Conservation (phyloP, 164 flowering plant genomes). For the Kingdonia uniflora region DNA sequence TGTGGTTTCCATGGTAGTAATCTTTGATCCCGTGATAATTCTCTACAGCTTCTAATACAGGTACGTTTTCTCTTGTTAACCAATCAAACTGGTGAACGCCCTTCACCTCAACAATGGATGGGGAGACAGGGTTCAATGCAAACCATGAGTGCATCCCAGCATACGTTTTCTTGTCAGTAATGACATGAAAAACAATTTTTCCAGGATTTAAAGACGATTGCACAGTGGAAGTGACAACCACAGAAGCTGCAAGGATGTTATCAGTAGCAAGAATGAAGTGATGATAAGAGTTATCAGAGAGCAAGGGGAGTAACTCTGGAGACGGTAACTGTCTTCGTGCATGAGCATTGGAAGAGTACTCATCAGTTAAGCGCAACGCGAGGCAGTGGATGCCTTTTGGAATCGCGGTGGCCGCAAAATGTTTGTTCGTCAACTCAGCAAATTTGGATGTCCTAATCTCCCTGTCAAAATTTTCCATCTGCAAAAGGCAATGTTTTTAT, state of each 20-base stretch:
- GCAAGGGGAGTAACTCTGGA: slow-evolving; percentile 79
- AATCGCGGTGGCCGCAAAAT: slow-evolving; percentile 84
- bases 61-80: slow-evolving; percentile 89
- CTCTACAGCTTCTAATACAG: slow-evolving; percentile 94
- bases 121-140: slow-evolving; percentile 70
- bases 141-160: slow-evolving; percentile 99
- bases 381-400: slow-evolving; percentile 95
- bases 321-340: slow-evolving; percentile 91
- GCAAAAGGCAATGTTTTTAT: background rate
- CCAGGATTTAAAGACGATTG: slow-evolving; percentile 63
- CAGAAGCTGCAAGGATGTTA: slow-evolving; percentile 95
- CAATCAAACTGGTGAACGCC: slow-evolving; percentile 97
- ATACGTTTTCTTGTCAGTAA: slow-evolving; percentile 97
- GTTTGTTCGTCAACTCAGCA: slow-evolving; percentile 85
- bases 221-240: slow-evolving; percentile 78
- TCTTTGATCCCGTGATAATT: slow-evolving; percentile 53
- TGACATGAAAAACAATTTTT: slow-evolving; percentile 83
- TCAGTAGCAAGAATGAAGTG: slow-evolving; percentile 84
- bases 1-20: slow-evolving; percentile 87
- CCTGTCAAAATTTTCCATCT: slow-evolving; percentile 41
- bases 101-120: slow-evolving; percentile 88
- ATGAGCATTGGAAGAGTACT: slow-evolving; percentile 90
- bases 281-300: slow-evolving; percentile 71
- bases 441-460: slow-evolving; percentile 68
- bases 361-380: slow-evolving; percentile 83